Base-by-base conservation (phyloP, 768 basidiomycete species). In the Lactarius sp. region DNA sequence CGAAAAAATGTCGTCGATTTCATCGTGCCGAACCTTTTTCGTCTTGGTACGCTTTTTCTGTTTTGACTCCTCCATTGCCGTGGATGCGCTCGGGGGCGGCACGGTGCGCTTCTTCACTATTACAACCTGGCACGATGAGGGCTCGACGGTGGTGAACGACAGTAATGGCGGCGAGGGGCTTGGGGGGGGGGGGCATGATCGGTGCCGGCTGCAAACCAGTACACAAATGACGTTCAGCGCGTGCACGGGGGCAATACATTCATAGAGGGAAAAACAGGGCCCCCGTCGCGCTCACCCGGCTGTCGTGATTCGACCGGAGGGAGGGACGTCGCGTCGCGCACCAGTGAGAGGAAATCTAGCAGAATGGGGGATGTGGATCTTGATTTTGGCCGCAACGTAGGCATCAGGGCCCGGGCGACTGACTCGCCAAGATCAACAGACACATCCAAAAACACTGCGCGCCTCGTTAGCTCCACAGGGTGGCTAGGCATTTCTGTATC, bases 1-100 rank as follows among this genome's bases (percentile, higher is more conserved):
- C 14, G 62, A 51, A 47, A 68, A 68, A 36, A 68, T 68, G 27
- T 68, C 68, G 13, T 68, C 68, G 13, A 68, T 68, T 57, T 67
- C 66, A 39, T 68, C 62, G 9, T 41, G 53, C 10, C 5, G 54
- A 42, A 22, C 42, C 54, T 47, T 65, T 33, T 51, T 56, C 41
- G 10, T 3, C 41, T 60, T 64, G 47, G 31, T 14, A 18, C 14
- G 34, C 41, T 20, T 56, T 51, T 55, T 51, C 54, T 36, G 54
- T 33, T 41, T 60, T 22, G 41, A 7, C 14, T 47, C 53, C 57
- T 58, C 61, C 47, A 49, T 20, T 6, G 47, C 52, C n/a, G 52
- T 18, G 12, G 8, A 14, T 10, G 63, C 22, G 9, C 10, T 51
- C 4, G 31, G 31, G 31, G 50, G 41, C 20, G 56, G 47, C 22